Evolutionary conservation across 805 yeast species (phyloP).

Genomic region (Wickerhamiella musiphila): DNA sequence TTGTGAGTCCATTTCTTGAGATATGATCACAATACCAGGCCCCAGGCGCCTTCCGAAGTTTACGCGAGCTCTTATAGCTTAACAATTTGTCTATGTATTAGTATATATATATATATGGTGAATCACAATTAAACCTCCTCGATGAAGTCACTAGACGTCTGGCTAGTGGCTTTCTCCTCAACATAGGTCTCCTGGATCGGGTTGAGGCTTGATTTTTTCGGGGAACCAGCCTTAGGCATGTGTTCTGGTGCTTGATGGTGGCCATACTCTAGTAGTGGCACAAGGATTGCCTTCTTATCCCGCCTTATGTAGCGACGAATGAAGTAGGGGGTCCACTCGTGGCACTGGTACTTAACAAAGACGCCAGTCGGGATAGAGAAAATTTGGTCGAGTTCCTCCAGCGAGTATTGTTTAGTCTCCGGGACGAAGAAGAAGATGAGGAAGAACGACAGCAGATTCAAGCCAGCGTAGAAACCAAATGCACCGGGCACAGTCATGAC

Average conservation of each 20-base stretch:
- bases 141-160: no score
- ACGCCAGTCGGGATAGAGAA: constrained; percentile 36
- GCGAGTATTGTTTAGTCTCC: constrained; percentile 50
- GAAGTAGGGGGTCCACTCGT: constrained; percentile 5
- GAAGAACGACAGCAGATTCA: constrained; percentile 62
- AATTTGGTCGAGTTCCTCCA: constrained; percentile 61
- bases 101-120: no score
- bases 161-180: no score
- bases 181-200: no score
- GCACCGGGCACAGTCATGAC: constrained; percentile 70
- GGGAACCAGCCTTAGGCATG: no score
- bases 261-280: constrained; percentile 1
- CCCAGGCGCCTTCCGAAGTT: background rate
- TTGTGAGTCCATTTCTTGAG: no score
- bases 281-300: constrained; percentile 1
- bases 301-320: background rate
- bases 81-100: no score
- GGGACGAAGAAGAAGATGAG: constrained; percentile 35
- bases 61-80: background rate
- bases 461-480: constrained; percentile 78
- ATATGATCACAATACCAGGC: no score
- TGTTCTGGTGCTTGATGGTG: no score
- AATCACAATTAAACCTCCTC: no score
- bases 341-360: constrained; percentile 34
- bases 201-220: no score